phyloP scores from a whole-genome alignment of 441 rosid species.

The Oxalis stricta region DNA sequence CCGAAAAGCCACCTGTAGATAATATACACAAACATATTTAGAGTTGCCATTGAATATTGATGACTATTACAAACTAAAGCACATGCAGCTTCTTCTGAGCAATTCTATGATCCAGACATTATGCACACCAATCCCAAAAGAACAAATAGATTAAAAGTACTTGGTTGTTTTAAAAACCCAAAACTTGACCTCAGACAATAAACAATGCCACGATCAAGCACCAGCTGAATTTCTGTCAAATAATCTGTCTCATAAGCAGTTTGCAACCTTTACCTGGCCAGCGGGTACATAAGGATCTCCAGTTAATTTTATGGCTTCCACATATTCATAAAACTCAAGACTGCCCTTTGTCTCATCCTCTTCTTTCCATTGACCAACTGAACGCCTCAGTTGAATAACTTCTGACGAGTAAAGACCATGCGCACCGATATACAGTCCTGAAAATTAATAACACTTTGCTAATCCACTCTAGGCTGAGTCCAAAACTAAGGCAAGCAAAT shows the following conservation, averaged over 20 bases:
- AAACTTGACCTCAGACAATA: too few relatives aligned
- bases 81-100: neutral
- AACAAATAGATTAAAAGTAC: too few relatives aligned
- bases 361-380: constrained; percentile 85
- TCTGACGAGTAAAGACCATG: constrained; percentile 82
- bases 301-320: constrained; percentile 78
- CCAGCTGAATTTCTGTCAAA: too few relatives aligned
- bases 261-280: constrained; percentile 52
- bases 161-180: too few relatives aligned
- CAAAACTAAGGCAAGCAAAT: too few relatives aligned
- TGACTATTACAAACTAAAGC: neutral
- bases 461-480: neutral
- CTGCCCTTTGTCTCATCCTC: constrained; percentile 39
- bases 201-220: too few relatives aligned
- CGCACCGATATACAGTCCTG: constrained; percentile 86
- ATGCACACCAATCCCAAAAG: too few relatives aligned
- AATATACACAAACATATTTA: too few relatives aligned
- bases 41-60: neutral
- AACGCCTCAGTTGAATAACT: constrained; percentile 70
- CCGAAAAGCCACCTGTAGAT: constrained; percentile 78
- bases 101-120: too few relatives aligned
- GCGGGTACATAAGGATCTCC: constrained; percentile 96
- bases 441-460: constrained; percentile 12
- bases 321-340: constrained; percentile 88
- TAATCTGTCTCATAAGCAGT: too few relatives aligned